These are phyloP conservation scores for Pyricularia pennisetigena DNA, from an alignment of 2,329 filamentous ascomycete species.

Conservation along the genomic window DNA sequence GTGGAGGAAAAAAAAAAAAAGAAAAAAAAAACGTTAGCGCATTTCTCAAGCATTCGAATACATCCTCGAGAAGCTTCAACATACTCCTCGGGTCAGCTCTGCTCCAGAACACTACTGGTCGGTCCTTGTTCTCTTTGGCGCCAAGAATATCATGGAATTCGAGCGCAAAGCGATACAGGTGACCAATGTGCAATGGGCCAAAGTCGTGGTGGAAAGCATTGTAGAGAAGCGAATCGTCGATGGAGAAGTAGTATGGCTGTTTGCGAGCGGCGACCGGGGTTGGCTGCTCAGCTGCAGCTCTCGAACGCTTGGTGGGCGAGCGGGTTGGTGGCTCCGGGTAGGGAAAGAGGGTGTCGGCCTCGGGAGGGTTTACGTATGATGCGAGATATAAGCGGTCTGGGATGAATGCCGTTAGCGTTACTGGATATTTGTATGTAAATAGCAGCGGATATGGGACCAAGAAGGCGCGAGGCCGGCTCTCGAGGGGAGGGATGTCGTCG, in stretches of 20 bases:
- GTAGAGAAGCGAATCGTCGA: conserved; percentile 87
- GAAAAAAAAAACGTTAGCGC: not conserved
- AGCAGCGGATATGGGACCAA: conserved; percentile 11
- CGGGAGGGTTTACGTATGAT: conserved; percentile 76
- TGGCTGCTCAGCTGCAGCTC: conserved; percentile 49
- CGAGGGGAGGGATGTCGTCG: not conserved
- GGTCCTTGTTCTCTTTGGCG: conserved; percentile 79
- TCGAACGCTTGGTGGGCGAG: conserved; percentile 69
- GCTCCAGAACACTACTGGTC: conserved; percentile 94
- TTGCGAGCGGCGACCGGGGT: conserved; percentile 36
- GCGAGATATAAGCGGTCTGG: conserved; percentile 90
- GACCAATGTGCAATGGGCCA: conserved; percentile 92
- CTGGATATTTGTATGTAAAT: conserved; percentile 12
- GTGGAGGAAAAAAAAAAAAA: not conserved
- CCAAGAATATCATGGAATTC: conserved; percentile 92
- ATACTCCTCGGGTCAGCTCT: conserved; percentile 81
- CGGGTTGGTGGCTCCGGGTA: conserved; percentile 52
- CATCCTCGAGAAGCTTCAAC: conserved; percentile 20
- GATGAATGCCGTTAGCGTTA: conserved; percentile 26
- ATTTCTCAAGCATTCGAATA: not conserved
- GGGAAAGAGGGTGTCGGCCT: conserved; percentile 75
- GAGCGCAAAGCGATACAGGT: conserved; percentile 91
- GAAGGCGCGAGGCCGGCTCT: not conserved
- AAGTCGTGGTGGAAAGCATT: conserved; percentile 99
- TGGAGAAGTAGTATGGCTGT: conserved; percentile 85